Evolutionary conservation across 2,329 filamentous ascomycete species (phyloP), one percentile per base, ranked within the genome.

Genomic region (Teratosphaeria pseudoeucalypti): DNA sequence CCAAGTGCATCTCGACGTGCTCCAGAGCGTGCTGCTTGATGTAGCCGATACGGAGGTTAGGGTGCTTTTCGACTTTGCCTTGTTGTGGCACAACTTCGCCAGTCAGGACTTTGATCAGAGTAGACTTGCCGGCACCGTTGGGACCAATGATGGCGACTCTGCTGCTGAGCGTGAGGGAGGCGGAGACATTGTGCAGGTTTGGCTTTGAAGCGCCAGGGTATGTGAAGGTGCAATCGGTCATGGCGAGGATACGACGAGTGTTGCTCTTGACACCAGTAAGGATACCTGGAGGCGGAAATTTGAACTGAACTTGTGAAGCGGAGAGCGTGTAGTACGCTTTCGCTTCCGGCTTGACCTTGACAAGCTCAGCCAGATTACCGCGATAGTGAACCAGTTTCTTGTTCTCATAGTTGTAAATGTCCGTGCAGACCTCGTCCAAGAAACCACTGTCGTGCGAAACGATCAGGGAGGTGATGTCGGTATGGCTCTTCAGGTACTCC

Each of bases 1-100:
- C 94, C 67, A 97, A 81, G 72, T 99, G 94, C 92, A 96, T 96
- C 78, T 99, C 92, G 11, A 99, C 94, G 84, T 99, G 94, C 81
- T 99, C 94, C 12, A 99, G 82, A 53, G 94, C 94, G 76, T 99
- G 94, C 79, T 99, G 94, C 80, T 97, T 97, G 80, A 99, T 97
- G 80, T 99, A 99, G 58, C 94, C 94, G 69, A 99, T 96, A 81
- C 94, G 92, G 71, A 99, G 78, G 75, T 99, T 99, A 66, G 94
- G 94, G 75, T 99, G 94, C 81, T 97, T 97, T 81, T 97, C 92
- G 27, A 99, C 94, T 73, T 86, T 90, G 64, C 94, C 94, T 23
- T 77, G 76, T 63, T 88, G 88, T 16, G 90, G 94, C 65, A 96
- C 87, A 23, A 86, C 85, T 75, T 97, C 94, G 67, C 92, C 94